These are phyloP conservation scores for Psilocybe cubensis DNA, from an alignment of 768 basidiomycete genomes.

Conservation along the genomic window DNA sequence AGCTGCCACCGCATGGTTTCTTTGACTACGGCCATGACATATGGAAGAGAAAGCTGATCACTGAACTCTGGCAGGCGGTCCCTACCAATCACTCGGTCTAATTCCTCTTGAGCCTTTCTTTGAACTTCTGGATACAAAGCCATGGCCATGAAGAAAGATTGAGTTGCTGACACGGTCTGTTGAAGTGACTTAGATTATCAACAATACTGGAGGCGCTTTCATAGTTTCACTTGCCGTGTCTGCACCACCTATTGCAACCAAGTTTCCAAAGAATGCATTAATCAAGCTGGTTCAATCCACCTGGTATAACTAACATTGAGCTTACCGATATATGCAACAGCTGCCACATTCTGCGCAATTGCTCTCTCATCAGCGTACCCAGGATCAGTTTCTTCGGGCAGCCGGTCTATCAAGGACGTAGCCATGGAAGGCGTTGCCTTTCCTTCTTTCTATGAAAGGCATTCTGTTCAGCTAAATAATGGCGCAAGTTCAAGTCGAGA, in stretches of 20 bases:
- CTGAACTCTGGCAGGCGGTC: constrained; percentile 31
- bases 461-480: neutral
- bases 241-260: neutral
- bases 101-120: constrained; percentile 33
- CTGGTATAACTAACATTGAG: neutral
- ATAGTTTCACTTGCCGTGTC: neutral
- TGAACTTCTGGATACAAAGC: constrained; percentile 27
- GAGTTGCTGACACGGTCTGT: constrained; percentile 23
- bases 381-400: constrained; percentile 16
- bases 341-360: neutral
- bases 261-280: neutral
- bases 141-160: constrained; percentile 29
- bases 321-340: neutral
- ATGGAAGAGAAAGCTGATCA: constrained; percentile 33
- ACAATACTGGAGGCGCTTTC: neutral
- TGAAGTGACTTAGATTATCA: neutral
- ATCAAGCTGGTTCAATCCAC: no score
- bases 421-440: constrained; percentile 4
- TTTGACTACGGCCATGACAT: constrained; percentile 18
- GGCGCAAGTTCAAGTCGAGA: neutral
- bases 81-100: constrained; percentile 32
- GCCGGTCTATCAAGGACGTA: constrained; percentile 6
- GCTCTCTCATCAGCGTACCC: constrained; percentile 5
- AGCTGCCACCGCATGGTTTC: constrained; percentile 15
- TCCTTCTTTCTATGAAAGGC: constrained; percentile 1